phyloP scores from a whole-genome alignment of 1,284 basidiomycete species.

The Marasmius tenuissimus region DNA sequence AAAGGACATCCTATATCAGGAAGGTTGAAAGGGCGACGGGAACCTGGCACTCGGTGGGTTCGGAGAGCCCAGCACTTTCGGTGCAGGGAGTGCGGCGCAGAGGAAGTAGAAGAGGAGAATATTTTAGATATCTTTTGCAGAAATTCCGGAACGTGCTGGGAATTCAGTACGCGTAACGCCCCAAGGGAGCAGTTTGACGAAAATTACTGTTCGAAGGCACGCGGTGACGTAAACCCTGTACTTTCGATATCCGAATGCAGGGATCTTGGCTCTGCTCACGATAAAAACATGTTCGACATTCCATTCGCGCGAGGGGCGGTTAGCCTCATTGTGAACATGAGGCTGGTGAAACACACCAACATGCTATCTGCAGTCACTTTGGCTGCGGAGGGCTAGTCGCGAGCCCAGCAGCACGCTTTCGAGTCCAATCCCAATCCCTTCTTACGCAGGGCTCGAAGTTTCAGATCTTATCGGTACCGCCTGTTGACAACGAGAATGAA shows the following conservation, averaged over 20 bases:
- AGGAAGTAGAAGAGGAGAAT: conserved; percentile 6
- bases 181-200: background rate
- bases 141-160: background rate
- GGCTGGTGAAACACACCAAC: background rate
- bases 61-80: conserved; percentile 3
- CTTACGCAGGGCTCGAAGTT: too few species aligned
- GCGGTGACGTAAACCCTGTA: background rate
- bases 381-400: background rate
- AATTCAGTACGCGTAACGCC: background rate
- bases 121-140: background rate
- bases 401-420: background rate
- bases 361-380: background rate
- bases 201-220: background rate
- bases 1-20: conserved; percentile 17
- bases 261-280: background rate
- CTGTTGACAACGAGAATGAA: background rate
- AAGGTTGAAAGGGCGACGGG: conserved; percentile 16
- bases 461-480: background rate
- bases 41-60: conserved; percentile 8
- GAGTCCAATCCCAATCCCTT: too few species aligned
- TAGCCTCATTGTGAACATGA: background rate
- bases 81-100: conserved; percentile 10
- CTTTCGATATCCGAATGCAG: background rate
- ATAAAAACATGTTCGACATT: background rate
- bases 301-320: background rate